Percentiles rank a stretch among this genome's conserved stretches.
Evolutionary conservation across 2,329 filamentous ascomycete species (phyloP).

Genomic region (Truncatella angustata): DNA sequence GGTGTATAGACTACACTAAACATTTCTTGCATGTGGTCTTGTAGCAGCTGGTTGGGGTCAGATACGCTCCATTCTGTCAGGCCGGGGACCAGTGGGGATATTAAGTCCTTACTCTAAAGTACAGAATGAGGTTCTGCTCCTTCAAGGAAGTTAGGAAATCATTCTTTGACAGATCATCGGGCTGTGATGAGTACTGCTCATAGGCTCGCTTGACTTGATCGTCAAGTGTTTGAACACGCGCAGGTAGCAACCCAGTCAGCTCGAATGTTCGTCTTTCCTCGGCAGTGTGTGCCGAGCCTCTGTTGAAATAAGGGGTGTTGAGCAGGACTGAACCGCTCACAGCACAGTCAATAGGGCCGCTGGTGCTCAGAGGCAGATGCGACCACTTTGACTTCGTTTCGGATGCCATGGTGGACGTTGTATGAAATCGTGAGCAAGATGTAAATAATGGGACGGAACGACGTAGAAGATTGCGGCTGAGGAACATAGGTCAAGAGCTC

Average conservation of each 20-base stretch:
- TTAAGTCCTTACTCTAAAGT: conserved; percentile 58
- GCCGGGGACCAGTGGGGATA: neutral
- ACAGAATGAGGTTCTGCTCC: conserved; percentile 81
- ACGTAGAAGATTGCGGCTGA: neutral
- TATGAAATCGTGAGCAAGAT: conserved; percentile 13
- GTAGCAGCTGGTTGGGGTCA: conserved; percentile 54
- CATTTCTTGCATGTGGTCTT: conserved; percentile 82
- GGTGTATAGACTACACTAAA: conserved; percentile 89
- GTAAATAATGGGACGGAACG: neutral
- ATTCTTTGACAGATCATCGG: conserved; percentile 74
- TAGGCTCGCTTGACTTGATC: conserved; percentile 78
- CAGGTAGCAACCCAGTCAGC: conserved; percentile 71
- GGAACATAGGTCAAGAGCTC: no score
- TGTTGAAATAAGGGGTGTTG: conserved; percentile 71
- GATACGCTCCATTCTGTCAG: neutral
- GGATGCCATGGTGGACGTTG: conserved; percentile 22
- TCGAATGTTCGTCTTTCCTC: conserved; percentile 69
- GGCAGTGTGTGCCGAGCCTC: conserved; percentile 73
- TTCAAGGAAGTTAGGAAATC: conserved; percentile 84
- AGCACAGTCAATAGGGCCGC: conserved; percentile 48
- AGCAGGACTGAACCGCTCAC: conserved; percentile 55
- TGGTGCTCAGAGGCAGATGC: conserved; percentile 46
- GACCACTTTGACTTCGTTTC: conserved; percentile 35
- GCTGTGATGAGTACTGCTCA: conserved; percentile 66
- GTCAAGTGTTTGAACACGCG: conserved; percentile 70